Evolutionary conservation across 352 stramenopile genomes (phyloP), one percentile per base, ranked within the genome.

Genomic region (Pelagophyceae sp.): DNA sequence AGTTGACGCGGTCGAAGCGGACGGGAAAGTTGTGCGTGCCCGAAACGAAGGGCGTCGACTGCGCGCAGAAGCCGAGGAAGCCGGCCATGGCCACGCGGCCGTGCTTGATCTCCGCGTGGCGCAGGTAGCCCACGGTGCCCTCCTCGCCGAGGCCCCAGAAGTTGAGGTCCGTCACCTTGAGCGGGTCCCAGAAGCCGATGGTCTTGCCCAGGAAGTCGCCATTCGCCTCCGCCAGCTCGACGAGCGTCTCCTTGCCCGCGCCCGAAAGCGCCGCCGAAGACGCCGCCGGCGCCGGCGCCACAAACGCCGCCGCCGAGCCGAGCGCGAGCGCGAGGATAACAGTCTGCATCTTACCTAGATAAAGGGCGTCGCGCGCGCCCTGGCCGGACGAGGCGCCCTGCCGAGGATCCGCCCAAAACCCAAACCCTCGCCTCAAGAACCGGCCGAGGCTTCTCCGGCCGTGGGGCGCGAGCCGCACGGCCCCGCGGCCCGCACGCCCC

Each of bases 31-130:
- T 11, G 61, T 50, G 54, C 76, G 82, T 74, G 58, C 67, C 38
- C 77, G 82, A 76, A 75, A 74, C 67, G n/a, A 58, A 2, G 15
- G 67, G 67, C 35, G n/a, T 27, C 35, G 17, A 72, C 20, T 67
- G 17, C n/a, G 64, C 67, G 45, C 69, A 40, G 77, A 75, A 72
- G 38, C 77, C 77, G 35, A 80, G 70, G 63, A 80, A 69, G 38
- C 72, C 77, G 27, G 78, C 50, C 84, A 89, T 88, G 64, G 84
- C 83, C 77, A 90, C 75, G 72, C 85, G 82, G 38, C 86, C 86
- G 72, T 85, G 82, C 77, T 82, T 85, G 72, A 75, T 77, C 72
- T 83, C 80, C 2, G 78, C 77, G 38, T 81, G 61, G 33, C 80
- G 64, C 31, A 82, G 76, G 38, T 72, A 82, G 11, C 72, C 80